Evolutionary conservation across 352 stramenopile species (phyloP).

Genomic region (Phytophthora hybrid): DNA sequence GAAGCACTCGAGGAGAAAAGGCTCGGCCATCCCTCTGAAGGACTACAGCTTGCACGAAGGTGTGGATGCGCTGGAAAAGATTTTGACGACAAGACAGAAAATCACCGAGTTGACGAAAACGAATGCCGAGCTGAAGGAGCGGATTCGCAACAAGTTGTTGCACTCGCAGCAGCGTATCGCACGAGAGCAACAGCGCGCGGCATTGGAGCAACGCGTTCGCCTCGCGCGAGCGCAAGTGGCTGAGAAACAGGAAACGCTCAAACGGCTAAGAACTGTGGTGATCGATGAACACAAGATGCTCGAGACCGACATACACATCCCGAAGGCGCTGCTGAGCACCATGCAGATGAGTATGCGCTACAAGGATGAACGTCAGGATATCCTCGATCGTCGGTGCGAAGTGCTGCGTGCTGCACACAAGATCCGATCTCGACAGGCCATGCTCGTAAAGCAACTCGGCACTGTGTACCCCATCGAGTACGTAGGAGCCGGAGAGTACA

Average conservation of each 20-base stretch:
- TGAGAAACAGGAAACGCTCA: constrained; percentile 65
- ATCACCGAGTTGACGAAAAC: constrained; percentile 54
- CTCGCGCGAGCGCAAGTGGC: constrained; percentile 54
- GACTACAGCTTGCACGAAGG: constrained; percentile 81
- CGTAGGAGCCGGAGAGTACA: constrained; percentile 81
- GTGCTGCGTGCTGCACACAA: constrained; percentile 83
- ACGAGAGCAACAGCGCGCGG: constrained; percentile 57
- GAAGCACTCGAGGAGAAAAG: constrained; percentile 78
- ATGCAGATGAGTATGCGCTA: constrained; percentile 88
- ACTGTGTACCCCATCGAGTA: constrained; percentile 89
- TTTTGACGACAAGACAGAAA: constrained; percentile 54
- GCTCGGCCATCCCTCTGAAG: constrained; percentile 79
- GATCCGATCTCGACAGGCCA: constrained; percentile 82
- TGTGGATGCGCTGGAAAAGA: constrained; percentile 73
- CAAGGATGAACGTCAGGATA: constrained; percentile 84
- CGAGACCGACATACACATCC: constrained; percentile 84
- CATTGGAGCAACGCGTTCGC: constrained; percentile 63
- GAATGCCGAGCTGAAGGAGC: constrained; percentile 60
- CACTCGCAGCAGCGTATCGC: constrained; percentile 50
- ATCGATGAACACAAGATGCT: constrained; percentile 80
- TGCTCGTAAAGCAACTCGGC: constrained; percentile 79
- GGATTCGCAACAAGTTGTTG: constrained; percentile 58
- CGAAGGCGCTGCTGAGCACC: constrained; percentile 75
- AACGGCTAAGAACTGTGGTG: constrained; percentile 69
- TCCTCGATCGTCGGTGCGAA: constrained; percentile 78